Conservation (phyloP, 805 yeast genomes). For the Ogataea ramenticola region DNA sequence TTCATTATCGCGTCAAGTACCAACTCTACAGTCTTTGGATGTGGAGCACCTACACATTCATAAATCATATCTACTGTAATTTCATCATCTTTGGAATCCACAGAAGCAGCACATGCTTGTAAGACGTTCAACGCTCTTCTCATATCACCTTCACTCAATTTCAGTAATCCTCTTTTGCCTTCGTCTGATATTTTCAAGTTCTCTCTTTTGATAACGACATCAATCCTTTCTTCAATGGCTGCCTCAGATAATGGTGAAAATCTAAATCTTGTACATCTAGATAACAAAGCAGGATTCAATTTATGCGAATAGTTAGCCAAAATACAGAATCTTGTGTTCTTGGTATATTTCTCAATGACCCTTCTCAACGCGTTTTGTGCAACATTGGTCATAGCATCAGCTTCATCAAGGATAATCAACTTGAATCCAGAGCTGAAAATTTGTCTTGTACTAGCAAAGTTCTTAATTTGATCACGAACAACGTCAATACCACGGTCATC, state of each 20-base stretch:
- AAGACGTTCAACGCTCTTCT: conserved; percentile 87
- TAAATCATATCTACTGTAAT: conserved; percentile 74
- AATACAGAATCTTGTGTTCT: conserved; percentile 92
- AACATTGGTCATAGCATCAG: conserved; percentile 87
- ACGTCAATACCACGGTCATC: conserved; percentile 98
- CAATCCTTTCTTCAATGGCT: conserved; percentile 64
- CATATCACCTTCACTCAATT: conserved; percentile 82
- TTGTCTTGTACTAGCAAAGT: conserved; percentile 92
- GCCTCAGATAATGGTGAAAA: conserved; percentile 71
- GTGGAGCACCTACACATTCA: conserved; percentile 94
- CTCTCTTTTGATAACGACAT: conserved; percentile 65
- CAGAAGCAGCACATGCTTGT: conserved; percentile 87
- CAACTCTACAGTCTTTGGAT: conserved; percentile 73
- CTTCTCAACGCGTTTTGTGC: conserved; percentile 81
- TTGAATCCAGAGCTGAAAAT: conserved; percentile 84
- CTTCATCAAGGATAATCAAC: conserved; percentile 88
- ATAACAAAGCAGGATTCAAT: conserved; percentile 86
- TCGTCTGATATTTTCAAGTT: conserved; percentile 46
- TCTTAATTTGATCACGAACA: conserved; percentile 95
- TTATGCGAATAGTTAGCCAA: conserved; percentile 95
- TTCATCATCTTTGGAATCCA: conserved; percentile 36
- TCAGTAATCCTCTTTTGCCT: conserved; percentile 61
- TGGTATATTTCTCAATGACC: conserved; percentile 86
- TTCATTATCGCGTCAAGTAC: conserved; percentile 71
- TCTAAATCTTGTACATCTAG: conserved; percentile 93